These are phyloP conservation scores for Quercus agrifolia DNA, from an alignment of 306 rosid species.

Conservation along the genomic window DNA sequence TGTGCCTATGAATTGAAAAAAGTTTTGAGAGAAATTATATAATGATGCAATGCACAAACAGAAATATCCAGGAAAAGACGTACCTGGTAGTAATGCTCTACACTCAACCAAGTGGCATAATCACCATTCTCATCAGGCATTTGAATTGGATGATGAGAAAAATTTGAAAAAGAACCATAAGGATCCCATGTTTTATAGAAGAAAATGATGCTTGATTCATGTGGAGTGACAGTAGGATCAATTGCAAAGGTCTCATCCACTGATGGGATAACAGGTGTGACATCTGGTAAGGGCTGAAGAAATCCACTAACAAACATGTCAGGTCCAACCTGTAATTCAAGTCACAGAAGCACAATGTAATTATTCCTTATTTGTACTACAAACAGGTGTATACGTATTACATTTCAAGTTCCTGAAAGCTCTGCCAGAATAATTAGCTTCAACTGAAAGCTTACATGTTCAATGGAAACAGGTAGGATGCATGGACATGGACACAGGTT, in stretches of 20 bases:
- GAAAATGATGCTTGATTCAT: conserved; percentile 68
- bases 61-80: conserved; percentile 18
- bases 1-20: conserved; percentile 49
- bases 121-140: conserved; percentile 64
- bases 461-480: neutral
- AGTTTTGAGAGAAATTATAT: neutral
- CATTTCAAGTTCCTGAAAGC: conserved; percentile 11
- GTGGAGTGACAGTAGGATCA: conserved; percentile 79
- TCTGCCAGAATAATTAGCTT: conserved; percentile 1
- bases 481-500: too few species aligned
- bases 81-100: conserved; percentile 98
- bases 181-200: conserved; percentile 94
- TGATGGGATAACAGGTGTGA: conserved; percentile 73
- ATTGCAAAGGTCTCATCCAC: conserved; percentile 68
- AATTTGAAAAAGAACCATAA: conserved; percentile 83
- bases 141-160: conserved; percentile 85
- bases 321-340: conserved; percentile 71
- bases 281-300: conserved; percentile 81
- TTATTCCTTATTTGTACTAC: neutral
- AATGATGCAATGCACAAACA: conserved; percentile 6
- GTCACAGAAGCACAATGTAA: conserved; percentile 11
- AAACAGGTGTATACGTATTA: conserved; percentile 11
- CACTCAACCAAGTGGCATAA: conserved; percentile 66
- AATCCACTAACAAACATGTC: conserved; percentile 89
- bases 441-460: conserved; percentile 8